These are phyloP conservation scores for Kurtzmaniella natalensis DNA, from an alignment of 1,139 yeast species.

Conservation along the genomic window DNA sequence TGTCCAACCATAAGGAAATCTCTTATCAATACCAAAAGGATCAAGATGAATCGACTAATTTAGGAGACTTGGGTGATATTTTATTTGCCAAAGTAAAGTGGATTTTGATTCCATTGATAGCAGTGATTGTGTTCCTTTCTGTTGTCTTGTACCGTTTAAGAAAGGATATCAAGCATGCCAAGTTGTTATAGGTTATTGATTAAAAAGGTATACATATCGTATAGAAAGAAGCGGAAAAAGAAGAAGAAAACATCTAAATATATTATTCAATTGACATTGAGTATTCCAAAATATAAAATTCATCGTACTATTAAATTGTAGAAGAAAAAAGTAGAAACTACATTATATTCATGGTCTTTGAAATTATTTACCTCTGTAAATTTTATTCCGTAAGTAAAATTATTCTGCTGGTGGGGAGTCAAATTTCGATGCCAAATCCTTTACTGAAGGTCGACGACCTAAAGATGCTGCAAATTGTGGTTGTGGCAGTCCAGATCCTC, in stretches of 20 bases:
- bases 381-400: not conserved
- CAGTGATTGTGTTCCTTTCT: conserved; percentile 33
- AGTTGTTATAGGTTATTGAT: conserved; percentile 32
- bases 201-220: not conserved
- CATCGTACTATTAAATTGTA: no score
- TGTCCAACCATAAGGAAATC: conserved; percentile 40
- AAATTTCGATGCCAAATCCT: conserved; percentile 29
- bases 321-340: no score
- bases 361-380: not conserved
- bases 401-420: conserved; percentile 18
- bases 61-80: conserved; percentile 3
- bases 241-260: no score
- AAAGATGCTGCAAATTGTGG: conserved; percentile 27
- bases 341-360: no score
- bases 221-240: no score
- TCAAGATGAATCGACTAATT: conserved; percentile 8
- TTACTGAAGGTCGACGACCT: conserved; percentile 32
- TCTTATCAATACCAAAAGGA: conserved; percentile 24
- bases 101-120: conserved; percentile 40
- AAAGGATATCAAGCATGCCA: conserved; percentile 53
- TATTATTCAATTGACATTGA: no score
- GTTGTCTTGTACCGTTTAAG: conserved; percentile 44
- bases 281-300: no score
- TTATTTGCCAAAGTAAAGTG: conserved; percentile 25
- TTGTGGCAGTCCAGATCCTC: conserved; percentile 20